Evolutionary conservation across 768 basidiomycete species (phyloP).

Genomic region (Panellus pusillus): DNA sequence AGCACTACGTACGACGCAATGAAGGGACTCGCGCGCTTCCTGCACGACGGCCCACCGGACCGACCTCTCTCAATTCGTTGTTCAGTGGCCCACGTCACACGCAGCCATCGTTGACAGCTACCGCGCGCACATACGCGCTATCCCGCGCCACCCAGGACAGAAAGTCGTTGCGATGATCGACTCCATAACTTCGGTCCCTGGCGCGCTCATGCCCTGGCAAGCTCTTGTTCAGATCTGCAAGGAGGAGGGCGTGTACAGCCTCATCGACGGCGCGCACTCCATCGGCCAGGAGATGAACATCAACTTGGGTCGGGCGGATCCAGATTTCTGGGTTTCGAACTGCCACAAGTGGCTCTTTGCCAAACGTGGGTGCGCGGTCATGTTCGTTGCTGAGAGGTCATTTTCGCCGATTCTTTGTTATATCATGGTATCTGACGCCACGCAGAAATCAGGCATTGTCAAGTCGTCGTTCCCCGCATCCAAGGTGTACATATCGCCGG

Average conservation of each 20-base stretch:
- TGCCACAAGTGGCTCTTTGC: conserved; percentile 74
- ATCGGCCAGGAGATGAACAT: conserved; percentile 70
- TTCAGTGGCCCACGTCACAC: conserved; percentile 52
- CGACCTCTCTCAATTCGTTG: conserved; percentile 43
- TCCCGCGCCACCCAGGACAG: conserved; percentile 23
- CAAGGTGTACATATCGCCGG: conserved; percentile 49
- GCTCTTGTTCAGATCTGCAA: conserved; percentile 64
- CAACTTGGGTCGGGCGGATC: conserved; percentile 45
- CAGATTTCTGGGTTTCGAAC: conserved; percentile 69
- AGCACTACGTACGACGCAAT: conserved; percentile 58
- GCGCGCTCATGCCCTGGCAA: conserved; percentile 67
- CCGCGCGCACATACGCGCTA: conserved; percentile 31
- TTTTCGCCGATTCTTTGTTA: background rate
- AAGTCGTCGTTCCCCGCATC: conserved; percentile 61
- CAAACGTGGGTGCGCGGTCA: conserved; percentile 57
- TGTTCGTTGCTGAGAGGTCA: conserved; percentile 37
- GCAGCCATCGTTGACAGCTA: conserved; percentile 55
- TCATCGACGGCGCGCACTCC: conserved; percentile 78
- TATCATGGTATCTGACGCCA: background rate
- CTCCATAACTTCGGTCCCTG: conserved; percentile 59
- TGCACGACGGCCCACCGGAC: conserved; percentile 52
- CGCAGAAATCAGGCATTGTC: conserved; percentile 65
- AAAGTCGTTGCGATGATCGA: conserved; percentile 70
- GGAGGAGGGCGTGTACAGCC: conserved; percentile 58
- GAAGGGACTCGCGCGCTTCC: conserved; percentile 45